Evolutionary conservation across 2,329 filamentous ascomycete genomes (phyloP).

Genomic region (Neospermospora avenae): DNA sequence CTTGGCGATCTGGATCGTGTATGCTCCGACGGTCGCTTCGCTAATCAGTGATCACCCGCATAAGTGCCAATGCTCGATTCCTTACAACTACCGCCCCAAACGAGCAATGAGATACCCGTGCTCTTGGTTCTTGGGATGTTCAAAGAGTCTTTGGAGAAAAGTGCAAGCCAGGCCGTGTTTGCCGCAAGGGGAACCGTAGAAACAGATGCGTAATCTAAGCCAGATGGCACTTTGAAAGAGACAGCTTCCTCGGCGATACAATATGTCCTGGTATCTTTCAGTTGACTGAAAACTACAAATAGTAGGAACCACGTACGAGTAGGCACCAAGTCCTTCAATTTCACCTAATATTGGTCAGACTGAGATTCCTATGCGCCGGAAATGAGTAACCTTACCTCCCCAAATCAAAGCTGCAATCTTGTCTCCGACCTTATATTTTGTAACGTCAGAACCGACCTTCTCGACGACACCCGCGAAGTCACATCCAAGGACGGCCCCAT

Average conservation of each 20-base stretch:
- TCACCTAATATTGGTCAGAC: background rate
- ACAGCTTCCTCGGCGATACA: background rate
- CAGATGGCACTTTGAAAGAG: background rate
- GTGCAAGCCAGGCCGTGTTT: constrained; percentile 39
- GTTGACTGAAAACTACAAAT: too few relatives aligned
- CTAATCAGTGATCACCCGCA: constrained; percentile 19
- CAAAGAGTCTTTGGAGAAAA: constrained; percentile 40
- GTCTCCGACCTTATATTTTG: constrained; percentile 27
- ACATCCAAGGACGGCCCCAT: constrained; percentile 38
- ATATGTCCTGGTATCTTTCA: background rate
- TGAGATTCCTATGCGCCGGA: constrained; percentile 23
- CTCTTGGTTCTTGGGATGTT: constrained; percentile 31
- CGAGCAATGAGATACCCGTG: background rate
- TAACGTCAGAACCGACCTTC: constrained; percentile 34
- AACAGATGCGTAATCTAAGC: background rate
- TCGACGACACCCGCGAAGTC: constrained; percentile 40
- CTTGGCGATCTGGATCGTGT: constrained; percentile 37
- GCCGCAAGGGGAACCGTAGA: constrained; percentile 36
- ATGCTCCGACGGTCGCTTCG: constrained; percentile 41
- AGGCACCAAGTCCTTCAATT: background rate
- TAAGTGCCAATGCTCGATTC: background rate
- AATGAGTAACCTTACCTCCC: constrained; percentile 30
- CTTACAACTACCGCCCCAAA: background rate
- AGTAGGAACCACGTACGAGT: background rate
- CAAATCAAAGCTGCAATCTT: constrained; percentile 35